Evolutionary conservation across 164 flowering plant genomes (phyloP), one percentile per base, ranked within the genome.

Genomic region (Annona cherimola): DNA sequence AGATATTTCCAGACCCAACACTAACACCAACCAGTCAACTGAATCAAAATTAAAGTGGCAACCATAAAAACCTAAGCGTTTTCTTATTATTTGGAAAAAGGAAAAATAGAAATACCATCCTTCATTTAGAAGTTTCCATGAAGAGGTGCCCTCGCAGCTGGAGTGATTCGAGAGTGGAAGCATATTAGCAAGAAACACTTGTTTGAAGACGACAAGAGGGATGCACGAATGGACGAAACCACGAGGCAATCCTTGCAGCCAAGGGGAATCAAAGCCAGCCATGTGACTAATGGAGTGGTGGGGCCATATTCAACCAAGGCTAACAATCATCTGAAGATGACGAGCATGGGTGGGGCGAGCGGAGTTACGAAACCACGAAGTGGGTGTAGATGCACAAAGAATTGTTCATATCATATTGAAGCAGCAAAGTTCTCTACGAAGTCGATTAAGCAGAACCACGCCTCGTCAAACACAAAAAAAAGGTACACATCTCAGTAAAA

Each of bases 381-480:
- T 69, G 77, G 81, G 84, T 76, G 89, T 76, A 84, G 89, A 81
- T 80, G 86, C 82, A 84, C 77, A 85, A 84, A 87, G 81, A 90
- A 87, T 63, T 70, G 66, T 62, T 80, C 65, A 63, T 70, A 70
- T 11, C 55, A 70, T 19, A 46, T 18, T 69, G 90, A 88, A 86
- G 91, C 79, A 81, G 84, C 89, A 81, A 71, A 81, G 82, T 76
- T 76, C 75, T 69, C 75, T 68, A 78, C 59, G 71, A 46, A 67
- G 76, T 77, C 63, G 50, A 62, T 73, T 46, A 67, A 67, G 77
- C 66, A 41, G 81, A 73, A 75, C 71, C 74, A 67, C 76, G 86
- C 84, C 77, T 86, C 92, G 90, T 91, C 96, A 78, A 80, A 84
- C 72, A 82, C 65, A 86, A 76, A 74, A 74, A 69, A 79, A 80